A percentile compares a stretch with the other conserved stretches of the same genome.
phyloP scores from a whole-genome alignment of 768 basidiomycete genomes.

The Termitomyces sp. region DNA sequence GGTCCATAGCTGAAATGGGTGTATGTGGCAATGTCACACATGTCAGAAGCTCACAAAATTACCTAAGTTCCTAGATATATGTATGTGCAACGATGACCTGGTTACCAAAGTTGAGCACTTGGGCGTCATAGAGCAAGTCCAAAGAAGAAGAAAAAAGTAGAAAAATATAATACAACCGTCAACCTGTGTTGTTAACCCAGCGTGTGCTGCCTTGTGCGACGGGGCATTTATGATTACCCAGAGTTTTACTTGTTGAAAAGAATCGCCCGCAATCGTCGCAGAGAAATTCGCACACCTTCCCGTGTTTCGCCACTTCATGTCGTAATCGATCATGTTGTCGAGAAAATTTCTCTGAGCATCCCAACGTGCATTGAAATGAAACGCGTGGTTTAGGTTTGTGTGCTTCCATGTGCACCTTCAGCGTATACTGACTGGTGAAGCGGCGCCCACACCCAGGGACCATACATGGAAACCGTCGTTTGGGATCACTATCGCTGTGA shows the following conservation, averaged over 20 bases:
- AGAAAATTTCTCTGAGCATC: conserved; percentile 49
- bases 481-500: conserved; percentile 27
- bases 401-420: conserved; percentile 49
- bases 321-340: conserved; percentile 51
- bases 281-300: conserved; percentile 47
- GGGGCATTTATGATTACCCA: conserved; percentile 52
- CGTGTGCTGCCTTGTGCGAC: conserved; percentile 42
- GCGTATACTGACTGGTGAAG: conserved; percentile 49
- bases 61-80: not conserved
- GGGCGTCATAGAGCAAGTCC: not conserved
- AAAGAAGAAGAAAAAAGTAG: not conserved
- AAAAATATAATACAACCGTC: not conserved
- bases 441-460: conserved; percentile 40
- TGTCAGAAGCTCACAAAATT: not conserved
- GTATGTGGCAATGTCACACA: not conserved
- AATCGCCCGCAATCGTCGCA: conserved; percentile 48
- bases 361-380: conserved; percentile 45
- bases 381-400: conserved; percentile 47
- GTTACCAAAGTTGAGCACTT: not conserved
- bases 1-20: not conserved
- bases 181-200: conserved; percentile 34
- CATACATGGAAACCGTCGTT: conserved; percentile 42
- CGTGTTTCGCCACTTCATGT: conserved; percentile 54
- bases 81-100: not conserved
- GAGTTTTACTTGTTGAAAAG: conserved; percentile 46